Evolutionary conservation across 2,329 filamentous ascomycete genomes (phyloP), one percentile per base, ranked within the genome.

Genomic region (Stagonosporopsis vannaccii): DNA sequence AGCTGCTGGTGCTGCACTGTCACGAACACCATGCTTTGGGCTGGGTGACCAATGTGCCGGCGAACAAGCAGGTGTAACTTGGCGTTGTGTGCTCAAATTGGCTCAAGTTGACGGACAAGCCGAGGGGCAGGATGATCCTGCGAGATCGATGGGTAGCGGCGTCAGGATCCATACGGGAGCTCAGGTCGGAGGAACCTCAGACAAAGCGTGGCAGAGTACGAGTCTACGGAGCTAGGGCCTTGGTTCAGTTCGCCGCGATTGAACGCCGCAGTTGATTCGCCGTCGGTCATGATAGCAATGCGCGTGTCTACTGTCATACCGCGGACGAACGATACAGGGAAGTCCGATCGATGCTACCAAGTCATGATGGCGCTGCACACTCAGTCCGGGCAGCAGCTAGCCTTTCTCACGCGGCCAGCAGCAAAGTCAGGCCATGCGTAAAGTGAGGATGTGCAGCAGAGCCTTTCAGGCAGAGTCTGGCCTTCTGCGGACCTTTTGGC

Each of bases 361-460:
- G 36, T 30, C 47, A 39, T 39, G 42, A 26, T 30, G 19, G 9
- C 28, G 36, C 47, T 23, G 8, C n/a, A 22, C 17, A 15, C 37
- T 42, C 15, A 13, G 20, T 33, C 19, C 28, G 8, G 37, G 30
- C 20, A 20, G 23, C 20, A 8, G 30, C 53, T 45, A 33, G 28
- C 37, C 42, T 20, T 19, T 37, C 23, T n/a, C 19, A 42, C 28
- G 12, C 36, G 19, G 25, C 35, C 46, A 51, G 42, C 46, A 32
- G 20, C 30, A 54, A 43, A 45, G 45, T 60, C 58, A 57, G 53
- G 46, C 58, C 58, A 60, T 49, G 26, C 28, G 45, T 54, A 37
- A 49, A 54, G 51, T 59, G 51, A 59, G 52, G 51, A 58, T 56
- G 52, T 48, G 53, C 53, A 56, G 47, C 55, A 57, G 43, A 48